A percentile compares a stretch with the other conserved stretches of the same genome.
These are phyloP conservation scores for Rhizopogon sp. DNA, from an alignment of 768 basidiomycete genomes.

Conservation along the genomic window DNA sequence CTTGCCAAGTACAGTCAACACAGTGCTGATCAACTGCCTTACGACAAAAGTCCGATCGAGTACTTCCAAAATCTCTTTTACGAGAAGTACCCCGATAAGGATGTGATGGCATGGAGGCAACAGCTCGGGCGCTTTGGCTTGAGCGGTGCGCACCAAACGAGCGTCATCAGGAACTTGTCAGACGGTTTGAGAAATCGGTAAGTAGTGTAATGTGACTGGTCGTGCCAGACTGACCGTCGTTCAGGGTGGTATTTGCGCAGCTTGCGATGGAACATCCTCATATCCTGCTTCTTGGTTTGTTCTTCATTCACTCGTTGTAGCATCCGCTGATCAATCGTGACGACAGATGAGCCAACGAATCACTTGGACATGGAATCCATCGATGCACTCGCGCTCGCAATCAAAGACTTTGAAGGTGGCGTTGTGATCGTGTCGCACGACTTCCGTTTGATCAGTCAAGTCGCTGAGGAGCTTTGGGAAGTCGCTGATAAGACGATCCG, in stretches of 20 bases:
- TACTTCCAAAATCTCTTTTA: constrained; percentile 83
- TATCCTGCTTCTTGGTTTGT: constrained; percentile 77
- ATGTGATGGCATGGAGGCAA: constrained; percentile 85
- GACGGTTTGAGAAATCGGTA: constrained; percentile 95
- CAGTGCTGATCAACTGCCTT: constrained; percentile 96
- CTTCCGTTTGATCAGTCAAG: constrained; percentile 98
- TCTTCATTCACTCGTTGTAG: constrained; percentile 5
- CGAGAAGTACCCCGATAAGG: constrained; percentile 91
- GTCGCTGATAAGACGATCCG: constrained; percentile 91
- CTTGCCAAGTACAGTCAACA: constrained; percentile 99
- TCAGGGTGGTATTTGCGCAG: constrained; percentile 91
- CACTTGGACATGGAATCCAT: constrained; percentile 98
- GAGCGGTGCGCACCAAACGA: constrained; percentile 88
- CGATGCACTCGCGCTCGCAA: constrained; percentile 90
- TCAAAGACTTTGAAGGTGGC: constrained; percentile 96
- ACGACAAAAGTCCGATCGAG: constrained; percentile 85
- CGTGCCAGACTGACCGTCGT: constrained; percentile 13
- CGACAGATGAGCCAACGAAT: constrained; percentile 87
- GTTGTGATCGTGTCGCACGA: constrained; percentile 99
- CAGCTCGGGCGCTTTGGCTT: constrained; percentile 96
- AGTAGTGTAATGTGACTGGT: constrained; percentile 18
- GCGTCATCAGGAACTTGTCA: constrained; percentile 89
- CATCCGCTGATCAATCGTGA: constrained; percentile 7
- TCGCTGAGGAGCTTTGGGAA: constrained; percentile 99
- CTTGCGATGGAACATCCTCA: constrained; percentile 98